Evolutionary conservation across 2,329 filamentous ascomycete species (phyloP), one percentile per base, ranked within the genome.

Genomic region (Lecanosticta acicola): DNA sequence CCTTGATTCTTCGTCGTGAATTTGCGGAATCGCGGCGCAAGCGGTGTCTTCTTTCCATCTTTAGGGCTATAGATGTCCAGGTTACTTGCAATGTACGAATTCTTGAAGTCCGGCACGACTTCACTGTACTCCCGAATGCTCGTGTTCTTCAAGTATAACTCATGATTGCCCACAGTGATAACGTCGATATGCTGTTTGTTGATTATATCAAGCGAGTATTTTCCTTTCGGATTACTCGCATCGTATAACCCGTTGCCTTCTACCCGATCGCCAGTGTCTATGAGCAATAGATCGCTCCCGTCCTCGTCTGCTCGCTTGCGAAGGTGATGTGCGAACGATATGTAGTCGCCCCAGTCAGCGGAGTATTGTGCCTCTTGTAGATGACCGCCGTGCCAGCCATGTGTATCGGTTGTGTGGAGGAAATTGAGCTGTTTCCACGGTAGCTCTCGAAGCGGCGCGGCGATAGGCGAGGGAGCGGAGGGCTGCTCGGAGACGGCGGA

Each of bases 201-300:
- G 62, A 93, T 81, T 45, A 97, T 93, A 53, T 91, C 85, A 62
- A 88, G 91, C 1, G 87, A 88, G 65, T 89, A 96, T 60, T 83
- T 77, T 17, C 93, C 93, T 63, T 94, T 94, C 7, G 93, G 93
- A 20, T 77, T 74, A 0, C 89, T 95, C 3, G 83, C 85, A 64
- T 97, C 93, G 68, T 95, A 97, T 3, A 98, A 78, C 1, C 91
- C 93, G 63, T 95, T 97, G 29, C 91, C 89, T 67, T 97, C 93
- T 58, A 96, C 80, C 4, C 91, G 80, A 62, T 97, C 93, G 49
- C 93, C 93, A 0, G 90, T 96, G 65, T 98, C 93, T 53, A 98
- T 74, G n/a, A 98, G 73, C n/a, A 98, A 72, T 13, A 98, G 72
- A 64, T 98, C 93, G 20, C 79, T 80, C 36, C 88, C 89, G 43